A percentile compares a stretch with the other conserved stretches of the same genome.
Evolutionary conservation across 139 green algal genomes (phyloP).

Genomic region (Chlamydomonas schloesseri): DNA sequence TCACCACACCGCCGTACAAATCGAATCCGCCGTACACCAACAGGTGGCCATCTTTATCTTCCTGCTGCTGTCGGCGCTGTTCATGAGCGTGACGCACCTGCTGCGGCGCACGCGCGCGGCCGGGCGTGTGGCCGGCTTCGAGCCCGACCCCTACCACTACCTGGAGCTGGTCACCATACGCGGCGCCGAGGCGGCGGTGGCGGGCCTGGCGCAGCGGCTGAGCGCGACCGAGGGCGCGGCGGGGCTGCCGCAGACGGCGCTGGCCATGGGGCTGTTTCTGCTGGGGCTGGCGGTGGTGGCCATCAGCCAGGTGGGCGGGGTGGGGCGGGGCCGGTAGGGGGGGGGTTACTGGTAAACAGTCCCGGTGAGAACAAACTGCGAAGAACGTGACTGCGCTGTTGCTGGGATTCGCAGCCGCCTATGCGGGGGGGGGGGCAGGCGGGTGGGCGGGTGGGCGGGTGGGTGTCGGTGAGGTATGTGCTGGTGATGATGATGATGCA

Average conservation of each 20-base stretch:
- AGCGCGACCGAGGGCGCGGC: conserved; percentile 21
- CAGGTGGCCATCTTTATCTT: background rate
- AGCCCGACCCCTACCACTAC: conserved; percentile 17
- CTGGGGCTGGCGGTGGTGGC: conserved; percentile 2
- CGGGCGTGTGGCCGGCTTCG: background rate
- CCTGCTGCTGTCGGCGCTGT: conserved; percentile 22
- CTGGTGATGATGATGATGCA: no score
- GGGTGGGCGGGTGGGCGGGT: no score
- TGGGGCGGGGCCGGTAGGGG: background rate
- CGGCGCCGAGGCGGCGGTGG: background rate
- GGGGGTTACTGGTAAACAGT: no score
- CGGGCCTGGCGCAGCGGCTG: background rate
- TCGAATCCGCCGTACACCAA: no score
- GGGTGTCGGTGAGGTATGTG: no score
- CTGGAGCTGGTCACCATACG: conserved; percentile 4
- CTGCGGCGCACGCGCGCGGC: background rate
- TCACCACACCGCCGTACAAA: no score
- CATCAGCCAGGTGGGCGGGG: conserved; percentile 3
- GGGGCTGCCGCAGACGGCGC: conserved; percentile 35
- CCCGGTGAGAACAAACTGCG: no score
- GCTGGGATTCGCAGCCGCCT: no score
- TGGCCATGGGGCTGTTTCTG: conserved; percentile 21
- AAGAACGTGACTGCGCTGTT: no score
- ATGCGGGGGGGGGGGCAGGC: no score
- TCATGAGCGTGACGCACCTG: background rate